Evolutionary conservation across 179 eudicot species (phyloP).

Genomic region (Spinacia oleracea): DNA sequence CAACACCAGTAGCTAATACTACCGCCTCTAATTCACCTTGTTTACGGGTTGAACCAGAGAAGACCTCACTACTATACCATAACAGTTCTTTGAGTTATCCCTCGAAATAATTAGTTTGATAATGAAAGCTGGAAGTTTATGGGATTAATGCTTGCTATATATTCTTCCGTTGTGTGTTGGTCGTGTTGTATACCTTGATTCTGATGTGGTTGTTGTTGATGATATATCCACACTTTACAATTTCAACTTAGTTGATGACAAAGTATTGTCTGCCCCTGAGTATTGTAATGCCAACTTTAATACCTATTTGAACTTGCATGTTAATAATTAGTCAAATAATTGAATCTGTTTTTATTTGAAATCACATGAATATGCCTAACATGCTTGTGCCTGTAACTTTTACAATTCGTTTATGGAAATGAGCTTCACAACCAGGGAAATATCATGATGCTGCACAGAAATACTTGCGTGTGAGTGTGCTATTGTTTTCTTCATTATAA

Average conservation of each 20-base stretch:
- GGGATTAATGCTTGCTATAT: too few species aligned
- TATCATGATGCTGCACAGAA: conserved; percentile 74
- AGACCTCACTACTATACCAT: too few species aligned
- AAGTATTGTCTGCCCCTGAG: conserved; percentile 71
- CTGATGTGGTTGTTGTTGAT: conserved; percentile 64
- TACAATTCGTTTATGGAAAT: conserved; percentile 61
- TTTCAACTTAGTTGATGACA: conserved; percentile 32
- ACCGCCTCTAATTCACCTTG: conserved; percentile 94
- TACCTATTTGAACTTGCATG: conserved; percentile 37
- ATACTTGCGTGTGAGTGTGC: conserved; percentile 72
- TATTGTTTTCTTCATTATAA: conserved; percentile 7
- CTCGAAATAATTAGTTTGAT: too few species aligned
- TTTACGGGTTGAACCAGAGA: conserved; percentile 91
- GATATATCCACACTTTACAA: conserved; percentile 52
- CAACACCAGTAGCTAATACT: conserved; percentile 92
- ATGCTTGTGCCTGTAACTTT: conserved; percentile 5
- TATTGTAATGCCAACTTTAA: conserved; percentile 77
- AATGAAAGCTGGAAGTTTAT: too few species aligned
- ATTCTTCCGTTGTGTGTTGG: conserved; percentile 55
- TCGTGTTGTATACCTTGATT: conserved; percentile 66
- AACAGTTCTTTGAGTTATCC: too few species aligned
- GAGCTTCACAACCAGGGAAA: conserved; percentile 73
- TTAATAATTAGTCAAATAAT: not conserved
- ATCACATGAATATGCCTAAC: not conserved
- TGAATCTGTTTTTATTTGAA: not conserved